phyloP scores from a whole-genome alignment of 2,329 filamentous ascomycete genomes.

The Aspergillus spinulosporus region DNA sequence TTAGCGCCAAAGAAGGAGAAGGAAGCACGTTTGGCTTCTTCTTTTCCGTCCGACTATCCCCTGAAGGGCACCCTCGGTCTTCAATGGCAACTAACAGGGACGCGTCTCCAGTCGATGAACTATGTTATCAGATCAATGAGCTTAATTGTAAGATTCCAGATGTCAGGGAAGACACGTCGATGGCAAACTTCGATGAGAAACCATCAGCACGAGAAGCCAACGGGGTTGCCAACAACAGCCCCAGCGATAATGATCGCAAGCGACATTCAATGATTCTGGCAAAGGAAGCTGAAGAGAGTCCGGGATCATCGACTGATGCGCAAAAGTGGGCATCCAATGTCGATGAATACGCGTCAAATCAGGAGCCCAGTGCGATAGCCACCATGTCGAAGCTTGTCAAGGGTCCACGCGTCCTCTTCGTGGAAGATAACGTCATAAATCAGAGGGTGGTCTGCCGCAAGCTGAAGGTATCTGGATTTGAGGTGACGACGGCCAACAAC shows the following conservation, averaged over 20 bases:
- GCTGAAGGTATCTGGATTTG: conserved; percentile 38
- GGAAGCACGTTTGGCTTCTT: conserved; percentile 62
- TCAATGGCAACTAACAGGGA: not conserved
- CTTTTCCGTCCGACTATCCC: conserved; percentile 46
- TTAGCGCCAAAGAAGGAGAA: conserved; percentile 57
- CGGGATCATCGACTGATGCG: not conserved
- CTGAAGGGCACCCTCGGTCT: not conserved
- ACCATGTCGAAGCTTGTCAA: conserved; percentile 1
- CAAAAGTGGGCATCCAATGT: not conserved
- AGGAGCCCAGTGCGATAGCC: not conserved
- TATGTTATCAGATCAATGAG: conserved; percentile 21
- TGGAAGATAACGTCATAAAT: conserved; percentile 50
- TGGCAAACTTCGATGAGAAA: conserved; percentile 15
- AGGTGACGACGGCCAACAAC: conserved; percentile 39
- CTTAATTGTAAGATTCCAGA: conserved; percentile 23
- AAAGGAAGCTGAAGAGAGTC: not conserved
- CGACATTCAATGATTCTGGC: conserved; percentile 17
- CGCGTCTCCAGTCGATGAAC: conserved; percentile 16
- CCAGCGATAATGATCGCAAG: conserved; percentile 9
- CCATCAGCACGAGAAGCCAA: conserved; percentile 17
- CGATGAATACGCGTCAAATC: not conserved
- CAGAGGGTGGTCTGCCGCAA: conserved; percentile 41
- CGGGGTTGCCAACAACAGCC: conserved; percentile 13
- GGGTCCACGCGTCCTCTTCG: conserved; percentile 36
- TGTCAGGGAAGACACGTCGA: conserved; percentile 15